Evolutionary conservation across 768 basidiomycete genomes (phyloP).

Genomic region (Lactarius indigo): DNA sequence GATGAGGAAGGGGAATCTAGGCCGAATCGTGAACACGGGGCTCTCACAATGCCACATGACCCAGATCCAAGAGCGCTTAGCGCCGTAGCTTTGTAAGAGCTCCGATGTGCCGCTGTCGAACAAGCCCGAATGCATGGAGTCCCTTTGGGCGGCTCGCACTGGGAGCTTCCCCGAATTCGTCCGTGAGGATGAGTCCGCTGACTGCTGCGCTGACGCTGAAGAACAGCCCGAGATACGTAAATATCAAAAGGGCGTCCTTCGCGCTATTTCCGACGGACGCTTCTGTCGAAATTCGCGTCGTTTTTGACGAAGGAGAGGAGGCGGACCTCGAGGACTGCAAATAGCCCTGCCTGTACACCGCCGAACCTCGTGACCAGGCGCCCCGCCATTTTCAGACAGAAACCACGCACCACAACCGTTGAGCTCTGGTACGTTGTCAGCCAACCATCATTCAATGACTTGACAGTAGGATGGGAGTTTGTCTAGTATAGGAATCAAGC

Average conservation of each 20-base stretch:
- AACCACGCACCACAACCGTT: slow-evolving; percentile 16
- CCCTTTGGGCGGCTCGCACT: slow-evolving; percentile 13
- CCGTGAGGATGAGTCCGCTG: slow-evolving; percentile 24
- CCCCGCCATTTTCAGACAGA: not conserved
- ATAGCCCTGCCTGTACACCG: slow-evolving; percentile 15
- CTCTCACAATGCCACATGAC: slow-evolving; percentile 23
- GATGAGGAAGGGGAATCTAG: not conserved
- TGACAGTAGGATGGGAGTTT: slow-evolving; percentile 23
- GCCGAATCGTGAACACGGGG: not conserved
- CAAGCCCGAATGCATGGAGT: slow-evolving; percentile 12
- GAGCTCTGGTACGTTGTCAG: slow-evolving; percentile 21
- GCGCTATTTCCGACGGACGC: not conserved
- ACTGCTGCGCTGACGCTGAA: slow-evolving; percentile 22
- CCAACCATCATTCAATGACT: slow-evolving; percentile 23
- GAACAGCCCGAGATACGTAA: slow-evolving; percentile 23
- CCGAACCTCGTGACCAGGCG: not conserved
- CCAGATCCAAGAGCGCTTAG: slow-evolving; percentile 13
- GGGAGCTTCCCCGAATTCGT: slow-evolving; percentile 23
- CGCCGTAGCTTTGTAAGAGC: slow-evolving; percentile 12
- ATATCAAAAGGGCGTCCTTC: slow-evolving; percentile 16
- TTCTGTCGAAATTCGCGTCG: not conserved
- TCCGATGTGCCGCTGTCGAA: slow-evolving; percentile 19
- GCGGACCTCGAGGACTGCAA: slow-evolving; percentile 18
- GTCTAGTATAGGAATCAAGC: slow-evolving; percentile 6
- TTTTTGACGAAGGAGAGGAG: slow-evolving; percentile 20